Base-by-base conservation (phyloP, 176 grass and related monocot species). In the Ensete glaucum region DNA sequence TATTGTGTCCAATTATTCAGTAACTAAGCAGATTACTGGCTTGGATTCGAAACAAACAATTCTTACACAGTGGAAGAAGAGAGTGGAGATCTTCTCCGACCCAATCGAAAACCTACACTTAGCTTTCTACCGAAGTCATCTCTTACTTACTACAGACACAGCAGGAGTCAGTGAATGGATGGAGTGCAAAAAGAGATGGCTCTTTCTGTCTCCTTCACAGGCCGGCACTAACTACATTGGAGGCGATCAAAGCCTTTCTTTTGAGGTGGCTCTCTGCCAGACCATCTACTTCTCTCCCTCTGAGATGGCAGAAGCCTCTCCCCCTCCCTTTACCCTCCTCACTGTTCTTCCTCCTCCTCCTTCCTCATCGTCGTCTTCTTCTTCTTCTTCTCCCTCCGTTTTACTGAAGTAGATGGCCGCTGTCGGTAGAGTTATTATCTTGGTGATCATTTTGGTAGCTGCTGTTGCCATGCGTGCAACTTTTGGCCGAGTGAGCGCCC, bases 101-200 rank as follows among this genome's bases (percentile, higher is more conserved):
- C 29, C 3, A 34, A 34, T 34, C 29, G 29, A 34, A 43, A 43
- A 43, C 34, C 13, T 12, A 24, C 60, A 9, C 60, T 71, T 51
- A 23, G 68, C 68, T 71, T 71, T 71, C 68, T 14, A 71, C 51
- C 20, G 48, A 71, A 71, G 68, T 0, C 20, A 71, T 71, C 68
- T 71, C 16, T 20, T 51, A n/a, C 34, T 51, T 19, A 21, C 34
- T 43, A 43, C 34, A n/a, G 0, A 20, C 57, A 60, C 15, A 20
- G 12, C 0, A n/a, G 57, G 13, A n/a, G 15, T 60, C n/a, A n/a
- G 57, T 60, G 57, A 16, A n/a, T 9, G 67, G 27, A 70, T 69
- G 21, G 66, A 17, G 67, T 70, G 67, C 67, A 70, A 70, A 70
- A 70, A 50, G 64, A 26, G 34, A 70, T 11, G 43, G 9, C 23